Evolutionary conservation across 768 basidiomycete species (phyloP).

Genomic region (Lactifluus rugatus): DNA sequence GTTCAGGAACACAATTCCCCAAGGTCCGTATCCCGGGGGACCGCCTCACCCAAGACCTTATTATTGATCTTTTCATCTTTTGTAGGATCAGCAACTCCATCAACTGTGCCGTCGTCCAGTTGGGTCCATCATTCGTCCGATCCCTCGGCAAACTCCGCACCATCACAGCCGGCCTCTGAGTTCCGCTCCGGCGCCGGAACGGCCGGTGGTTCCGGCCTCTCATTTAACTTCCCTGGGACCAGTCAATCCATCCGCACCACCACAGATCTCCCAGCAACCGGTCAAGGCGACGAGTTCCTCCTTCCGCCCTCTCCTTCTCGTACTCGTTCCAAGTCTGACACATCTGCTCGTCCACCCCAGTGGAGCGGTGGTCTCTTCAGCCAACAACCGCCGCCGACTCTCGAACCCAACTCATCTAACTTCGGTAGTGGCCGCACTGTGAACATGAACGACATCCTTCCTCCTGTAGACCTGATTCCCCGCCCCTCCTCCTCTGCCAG

Average conservation of each 20-base stretch:
- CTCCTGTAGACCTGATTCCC: constrained; percentile 6
- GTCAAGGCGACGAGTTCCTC: constrained; percentile 17
- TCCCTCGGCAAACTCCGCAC: constrained; percentile 17
- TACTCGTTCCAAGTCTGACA: constrained; percentile 19
- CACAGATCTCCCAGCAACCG: constrained; percentile 5
- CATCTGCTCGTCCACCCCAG: constrained; percentile 15
- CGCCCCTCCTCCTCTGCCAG: constrained; percentile 16
- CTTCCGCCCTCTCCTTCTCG: constrained; percentile 20
- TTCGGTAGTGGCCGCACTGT: background rate
- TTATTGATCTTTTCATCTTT: constrained; percentile 9
- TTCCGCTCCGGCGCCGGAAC: constrained; percentile 14
- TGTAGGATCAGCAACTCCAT: constrained; percentile 18
- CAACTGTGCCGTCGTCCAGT: constrained; percentile 17
- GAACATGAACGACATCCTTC: constrained; percentile 17
- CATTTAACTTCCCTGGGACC: constrained; percentile 17
- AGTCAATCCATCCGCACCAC: background rate
- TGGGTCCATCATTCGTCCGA: constrained; percentile 22
- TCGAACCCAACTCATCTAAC: background rate
- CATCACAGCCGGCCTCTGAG: constrained; percentile 9
- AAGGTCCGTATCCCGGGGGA: constrained; percentile 34
- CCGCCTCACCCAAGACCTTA: background rate
- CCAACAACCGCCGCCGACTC: background rate
- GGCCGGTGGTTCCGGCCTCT: constrained; percentile 7
- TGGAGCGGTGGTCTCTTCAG: constrained; percentile 7
- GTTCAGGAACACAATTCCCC: constrained; percentile 45